Base-by-base conservation (phyloP, 495 filamentous ascomycete genomes). In the Alectoria sarmentosa region DNA sequence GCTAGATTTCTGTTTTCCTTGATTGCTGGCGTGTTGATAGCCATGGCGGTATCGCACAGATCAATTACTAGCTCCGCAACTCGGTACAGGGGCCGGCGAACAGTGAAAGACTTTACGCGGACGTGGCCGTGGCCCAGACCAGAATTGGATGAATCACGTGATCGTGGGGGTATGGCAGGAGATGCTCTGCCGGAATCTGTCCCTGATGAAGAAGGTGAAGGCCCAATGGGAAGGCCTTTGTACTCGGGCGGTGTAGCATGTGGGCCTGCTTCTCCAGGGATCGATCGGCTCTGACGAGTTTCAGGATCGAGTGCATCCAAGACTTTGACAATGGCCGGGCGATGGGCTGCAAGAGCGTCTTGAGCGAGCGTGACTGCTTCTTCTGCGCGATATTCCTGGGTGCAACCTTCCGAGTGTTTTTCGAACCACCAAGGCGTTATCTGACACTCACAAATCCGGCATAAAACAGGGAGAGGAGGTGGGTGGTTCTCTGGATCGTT, bases 361-460 rank as follows among this genome's bases (percentile, higher is more conserved):
- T 98, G 94, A 37, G 91, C 86, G 75, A 97, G 84, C 70, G 97
- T 92, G 15, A 98, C 92, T 64, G 97, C 93, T 88, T 96, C 93
- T 73, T 98, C 94, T 1, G 95, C 93, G 55, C 88, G 86, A 73
- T 98, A 94, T 73, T 98, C 94, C 73, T 97, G 91, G 61, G 96
- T 79, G 72, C 94, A 98, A 14, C 97, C 82, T 67, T 98, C 94
- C 1, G 94, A 96, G 72, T 98, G 94, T 74, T 97, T 98, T 75
- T 97, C 92, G 69, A 98, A 98, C 95, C 94, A 98, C 94, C 94
- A 98, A 21, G 94, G 91, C n/a, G 90, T 90, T 49, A 98, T 96
- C 66, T 96, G 90, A 55, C 95, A 90, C 72, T 98, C 94, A 71
- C 94, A 98, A 65, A 98, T 98, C 44, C 94, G 90, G 75, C 94